Conservation (phyloP, 2,329 filamentous ascomycete species). For the Colletotrichum liaoningense region DNA sequence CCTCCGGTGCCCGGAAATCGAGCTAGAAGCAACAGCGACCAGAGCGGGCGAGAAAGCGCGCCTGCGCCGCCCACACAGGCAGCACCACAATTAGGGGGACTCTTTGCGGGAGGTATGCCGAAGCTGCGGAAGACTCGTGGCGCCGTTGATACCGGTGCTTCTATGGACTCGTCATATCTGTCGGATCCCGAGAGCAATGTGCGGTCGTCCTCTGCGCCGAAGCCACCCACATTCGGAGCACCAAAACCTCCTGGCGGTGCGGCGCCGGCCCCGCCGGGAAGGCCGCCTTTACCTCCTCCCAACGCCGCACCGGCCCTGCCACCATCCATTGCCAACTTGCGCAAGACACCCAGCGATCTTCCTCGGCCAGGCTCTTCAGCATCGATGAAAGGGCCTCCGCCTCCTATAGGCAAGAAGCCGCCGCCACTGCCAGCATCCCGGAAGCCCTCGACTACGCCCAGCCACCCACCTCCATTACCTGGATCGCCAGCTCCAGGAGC, state of each 20-base stretch:
- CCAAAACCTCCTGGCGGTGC: conserved; percentile 70
- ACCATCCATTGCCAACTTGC: conserved; percentile 68
- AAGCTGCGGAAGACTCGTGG: conserved; percentile 91
- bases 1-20: conserved; percentile 79
- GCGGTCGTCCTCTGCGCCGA: conserved; percentile 59
- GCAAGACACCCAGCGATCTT: conserved; percentile 63
- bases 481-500: conserved; percentile 45
- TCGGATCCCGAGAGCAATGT: conserved; percentile 79
- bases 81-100: conserved; percentile 84
- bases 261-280: conserved; percentile 69
- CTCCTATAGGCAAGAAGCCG: conserved; percentile 81
- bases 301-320: conserved; percentile 58
- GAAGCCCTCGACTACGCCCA: conserved; percentile 61
- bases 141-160: conserved; percentile 76
- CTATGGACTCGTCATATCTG: conserved; percentile 74
- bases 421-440: conserved; percentile 71
- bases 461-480: conserved; percentile 48
- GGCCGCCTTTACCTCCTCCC: conserved; percentile 59
- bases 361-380: conserved; percentile 70
- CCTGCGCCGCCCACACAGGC: conserved; percentile 60
- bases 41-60: conserved; percentile 59
- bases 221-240: conserved; percentile 63
- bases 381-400: conserved; percentile 77
- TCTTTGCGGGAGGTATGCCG: conserved; percentile 95
- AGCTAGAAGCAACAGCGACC: conserved; percentile 87